Evolutionary conservation across 192 early-diverging fungal genomes (phyloP), one percentile per base, ranked within the genome.

Genomic region (Backusella circina): DNA sequence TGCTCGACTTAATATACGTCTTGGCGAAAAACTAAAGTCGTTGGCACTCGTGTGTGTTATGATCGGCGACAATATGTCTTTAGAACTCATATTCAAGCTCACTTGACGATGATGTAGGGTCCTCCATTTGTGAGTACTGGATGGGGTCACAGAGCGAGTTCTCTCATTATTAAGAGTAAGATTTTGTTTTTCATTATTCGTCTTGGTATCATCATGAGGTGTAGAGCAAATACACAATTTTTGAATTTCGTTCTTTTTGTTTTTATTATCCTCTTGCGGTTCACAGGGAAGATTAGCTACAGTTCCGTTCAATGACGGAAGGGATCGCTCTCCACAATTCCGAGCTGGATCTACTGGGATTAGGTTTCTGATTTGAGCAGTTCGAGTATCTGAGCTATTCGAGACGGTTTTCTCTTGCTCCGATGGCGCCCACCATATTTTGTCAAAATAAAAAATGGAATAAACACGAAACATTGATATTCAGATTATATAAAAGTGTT

Each of bases 1-100:
- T 23, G 33, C 67, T 37, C 67, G 67, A 68, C 38, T 33, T 68
- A 68, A 68, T 68, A 68, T 38, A 68, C 67, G 67, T 21, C 36
- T 68, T 21, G 67, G 67, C 36, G 67, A 68, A 37, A 68, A 68
- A 8, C 23, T 68, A 13, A 37, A 37, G 4, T 33, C 10, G 21
- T 33, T 68, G 33, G 21, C 13, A 26, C 33, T 33, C n/a, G 35
- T 28, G 23, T 61, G 23, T 61, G 54, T 61, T 61, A 61, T 28
- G 23, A n/a, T 61, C 23, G 54, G 54, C 54, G 54, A 61, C 54
- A 13, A 61, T 61, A 13, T 61, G 54, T 61, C 54, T 61, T 61
- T 61, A 61, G 54, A 61, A 61, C 54, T 28, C 54, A 61, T 28
- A 28, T 61, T 61, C 23, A 61, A 61, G 54, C 54, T 61, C 54